Base-by-base conservation (phyloP, 75 land plant species). In the Cunninghamia lanceolata region DNA sequence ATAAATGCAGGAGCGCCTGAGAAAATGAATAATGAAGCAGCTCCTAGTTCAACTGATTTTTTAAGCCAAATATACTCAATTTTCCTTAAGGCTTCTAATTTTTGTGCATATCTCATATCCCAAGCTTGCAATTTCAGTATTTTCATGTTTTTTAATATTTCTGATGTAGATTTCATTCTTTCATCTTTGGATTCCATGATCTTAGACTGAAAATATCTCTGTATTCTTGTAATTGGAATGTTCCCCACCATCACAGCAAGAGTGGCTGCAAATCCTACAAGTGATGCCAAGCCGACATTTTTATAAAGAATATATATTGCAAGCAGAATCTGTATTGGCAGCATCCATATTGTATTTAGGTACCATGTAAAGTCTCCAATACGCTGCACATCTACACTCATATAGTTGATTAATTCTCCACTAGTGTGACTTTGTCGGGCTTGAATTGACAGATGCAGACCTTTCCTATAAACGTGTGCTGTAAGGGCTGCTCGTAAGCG, bases 101-200 rank as follows among this genome's bases (percentile, higher is more conserved):
- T 94, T 17, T 88, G 47, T 30, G 93, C 91, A 86, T 88, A 96
- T 59, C 88, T 88, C 32, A 19, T 90, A 71, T 96, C 99, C 98
- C 95, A 95, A 32, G 94, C 96, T 86, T 97, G 99, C 68, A 97
- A 91, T 88, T 97, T 97, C 30, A 97, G 82, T 38, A 91, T 91
- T 82, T 91, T 93, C 90, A 97, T 97, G 92, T 86, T 97, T 52
- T 89, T 71, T 35, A 97, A 93, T 47, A 97, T 89, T 86, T 97
- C 99, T 39, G 96, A 91, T 17, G 99, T 97, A n/a, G 99, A 88
- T 89, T 94, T 97, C 99, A 97, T 97, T 25, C 97, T 82, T 30
- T 89, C 86, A 83, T 97, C 97, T 84, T 97, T 97, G 9, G 97
- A 91, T 40, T 85, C 90, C 97, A 97, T 95, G 86, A 95, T 91